Conservation (phyloP, 495 filamentous ascomycete genomes). For the Oleoguttula mirabilis region DNA sequence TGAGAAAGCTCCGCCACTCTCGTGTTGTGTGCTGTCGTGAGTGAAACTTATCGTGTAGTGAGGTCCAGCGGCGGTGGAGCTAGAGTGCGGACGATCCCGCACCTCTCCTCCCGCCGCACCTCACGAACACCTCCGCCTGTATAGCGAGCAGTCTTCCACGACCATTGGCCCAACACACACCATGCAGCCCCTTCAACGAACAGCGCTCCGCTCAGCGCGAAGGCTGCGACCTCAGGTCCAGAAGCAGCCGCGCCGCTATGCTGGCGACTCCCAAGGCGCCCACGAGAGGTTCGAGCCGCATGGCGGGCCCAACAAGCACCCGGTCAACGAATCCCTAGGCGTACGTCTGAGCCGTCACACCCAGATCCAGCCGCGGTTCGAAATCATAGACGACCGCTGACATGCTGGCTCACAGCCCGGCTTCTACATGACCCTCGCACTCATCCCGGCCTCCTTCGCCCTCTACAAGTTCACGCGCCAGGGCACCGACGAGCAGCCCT, state of each 20-base stretch:
- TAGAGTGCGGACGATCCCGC: no score
- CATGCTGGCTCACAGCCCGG: conserved; percentile 36
- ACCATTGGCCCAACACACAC: conserved; percentile 13
- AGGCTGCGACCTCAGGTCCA: conserved; percentile 21
- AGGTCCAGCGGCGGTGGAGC: background rate
- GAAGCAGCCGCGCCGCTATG: conserved; percentile 24
- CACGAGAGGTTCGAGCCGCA: conserved; percentile 7
- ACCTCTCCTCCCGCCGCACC: background rate
- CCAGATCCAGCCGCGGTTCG: conserved; percentile 12
- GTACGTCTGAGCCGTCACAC: conserved; percentile 38
- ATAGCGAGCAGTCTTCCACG: background rate
- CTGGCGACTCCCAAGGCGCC: conserved; percentile 19
- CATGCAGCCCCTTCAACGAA: conserved; percentile 29
- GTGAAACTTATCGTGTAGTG: background rate
- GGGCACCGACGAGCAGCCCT: conserved; percentile 39
- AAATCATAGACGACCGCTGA: conserved; percentile 13
- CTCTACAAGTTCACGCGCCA: conserved; percentile 43
- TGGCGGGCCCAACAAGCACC: conserved; percentile 8
- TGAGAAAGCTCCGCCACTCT: no score
- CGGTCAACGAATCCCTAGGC: conserved; percentile 49
- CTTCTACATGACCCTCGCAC: conserved; percentile 54
- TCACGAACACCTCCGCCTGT: background rate
- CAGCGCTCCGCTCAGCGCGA: conserved; percentile 25
- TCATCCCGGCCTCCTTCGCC: conserved; percentile 43
- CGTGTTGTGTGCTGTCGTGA: background rate